phyloP scores from a whole-genome alignment of 1,284 basidiomycete species.

The Flammula alnicola region DNA sequence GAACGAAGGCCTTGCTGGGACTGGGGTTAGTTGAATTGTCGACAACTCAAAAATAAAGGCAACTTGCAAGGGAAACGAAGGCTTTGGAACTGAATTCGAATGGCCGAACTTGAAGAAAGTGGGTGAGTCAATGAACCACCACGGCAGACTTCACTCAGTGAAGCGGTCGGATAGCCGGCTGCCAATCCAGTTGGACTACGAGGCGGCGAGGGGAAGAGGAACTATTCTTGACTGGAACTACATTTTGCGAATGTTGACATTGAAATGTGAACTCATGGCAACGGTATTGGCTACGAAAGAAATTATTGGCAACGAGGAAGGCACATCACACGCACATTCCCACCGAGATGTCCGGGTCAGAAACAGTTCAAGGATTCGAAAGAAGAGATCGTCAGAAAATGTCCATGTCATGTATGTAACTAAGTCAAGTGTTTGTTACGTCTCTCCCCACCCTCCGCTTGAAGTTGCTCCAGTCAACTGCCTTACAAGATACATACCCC shows the following conservation, averaged over 20 bases:
- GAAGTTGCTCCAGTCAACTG: conserved; percentile 67
- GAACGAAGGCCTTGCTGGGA: too few species aligned
- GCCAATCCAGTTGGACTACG: conserved; percentile 18
- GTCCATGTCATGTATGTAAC: conserved; percentile 14
- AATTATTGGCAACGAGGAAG: neutral
- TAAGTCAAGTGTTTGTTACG: neutral
- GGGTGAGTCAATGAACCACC: conserved; percentile 5
- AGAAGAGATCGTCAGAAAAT: conserved; percentile 11
- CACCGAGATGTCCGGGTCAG: neutral
- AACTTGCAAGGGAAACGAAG: too few species aligned
- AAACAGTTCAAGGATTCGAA: neutral
- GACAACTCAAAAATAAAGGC: too few species aligned
- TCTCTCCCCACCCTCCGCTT: conserved; percentile 29
- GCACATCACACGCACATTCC: conserved; percentile 2
- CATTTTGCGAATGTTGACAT: conserved; percentile 8
- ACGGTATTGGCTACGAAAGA: conserved; percentile 18
- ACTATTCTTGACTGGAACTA: neutral
- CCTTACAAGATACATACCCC: conserved; percentile 67
- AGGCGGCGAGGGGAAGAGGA: conserved; percentile 9
- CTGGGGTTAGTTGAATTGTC: too few species aligned
- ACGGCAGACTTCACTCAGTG: conserved; percentile 12
- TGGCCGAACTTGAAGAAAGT: too few species aligned
- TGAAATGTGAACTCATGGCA: conserved; percentile 13
- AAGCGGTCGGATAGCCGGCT: conserved; percentile 9
- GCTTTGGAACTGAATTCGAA: conserved; percentile 8